A percentile compares a stretch with the other conserved stretches of the same genome.
Evolutionary conservation across 768 basidiomycete genomes (phyloP).

Genomic region (Mrakia frigida): DNA sequence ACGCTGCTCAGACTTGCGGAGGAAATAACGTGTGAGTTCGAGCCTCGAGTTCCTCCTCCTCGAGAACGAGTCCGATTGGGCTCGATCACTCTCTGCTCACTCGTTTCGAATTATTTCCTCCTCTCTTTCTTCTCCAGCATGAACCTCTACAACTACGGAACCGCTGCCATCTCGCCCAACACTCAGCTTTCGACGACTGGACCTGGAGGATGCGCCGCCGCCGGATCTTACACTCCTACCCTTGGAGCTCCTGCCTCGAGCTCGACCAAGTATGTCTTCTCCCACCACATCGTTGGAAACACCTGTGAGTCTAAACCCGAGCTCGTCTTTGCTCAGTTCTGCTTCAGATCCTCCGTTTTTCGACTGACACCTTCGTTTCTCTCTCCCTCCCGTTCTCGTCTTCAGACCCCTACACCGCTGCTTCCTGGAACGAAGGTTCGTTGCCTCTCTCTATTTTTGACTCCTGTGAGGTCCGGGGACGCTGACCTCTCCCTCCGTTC

Average conservation of each 20-base stretch:
- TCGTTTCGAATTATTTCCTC: neutral
- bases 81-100: neutral
- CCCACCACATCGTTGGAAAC: constrained; percentile 9
- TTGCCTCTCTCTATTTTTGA: neutral
- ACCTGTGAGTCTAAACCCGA: neutral
- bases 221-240: constrained; percentile 5
- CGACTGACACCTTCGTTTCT: neutral
- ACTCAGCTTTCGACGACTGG: neutral
- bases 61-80: too few species aligned
- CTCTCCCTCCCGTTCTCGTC: neutral
- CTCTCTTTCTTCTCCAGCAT: constrained; percentile 10
- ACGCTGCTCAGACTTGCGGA: constrained; percentile 30
- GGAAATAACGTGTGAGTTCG: constrained; percentile 14
- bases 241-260: constrained; percentile 16
- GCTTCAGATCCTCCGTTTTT: too few species aligned
- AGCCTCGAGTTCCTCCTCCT: too few species aligned
- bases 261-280: constrained; percentile 15
- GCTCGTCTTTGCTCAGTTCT: too few species aligned
- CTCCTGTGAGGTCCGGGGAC: too few species aligned
- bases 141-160: constrained; percentile 16
- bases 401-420: constrained; percentile 17
- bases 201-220: constrained; percentile 9
- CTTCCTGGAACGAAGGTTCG: constrained; percentile 15
- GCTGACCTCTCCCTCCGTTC: too few species aligned
- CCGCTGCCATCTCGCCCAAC: neutral